phyloP scores from a whole-genome alignment of 805 yeast genomes.

The Debaryomyces hansenii region DNA sequence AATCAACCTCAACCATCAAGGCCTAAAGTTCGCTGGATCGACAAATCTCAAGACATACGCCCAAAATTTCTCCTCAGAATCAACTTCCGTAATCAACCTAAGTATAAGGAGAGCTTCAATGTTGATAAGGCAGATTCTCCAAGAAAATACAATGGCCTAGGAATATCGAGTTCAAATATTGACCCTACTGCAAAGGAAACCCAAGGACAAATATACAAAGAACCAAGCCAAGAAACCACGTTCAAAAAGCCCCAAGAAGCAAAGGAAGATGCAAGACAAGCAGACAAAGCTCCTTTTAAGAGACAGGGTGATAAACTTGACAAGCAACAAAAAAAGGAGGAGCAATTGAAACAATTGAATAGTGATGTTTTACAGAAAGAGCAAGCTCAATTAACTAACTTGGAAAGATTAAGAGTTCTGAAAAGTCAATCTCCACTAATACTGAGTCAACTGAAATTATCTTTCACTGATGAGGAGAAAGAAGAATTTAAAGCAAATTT shows the following conservation, averaged over 20 bases:
- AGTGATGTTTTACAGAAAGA: conserved; percentile 17
- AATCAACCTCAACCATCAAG: not conserved
- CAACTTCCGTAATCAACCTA: conserved; percentile 17
- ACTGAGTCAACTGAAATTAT: not conserved
- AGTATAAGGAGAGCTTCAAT: conserved; percentile 12
- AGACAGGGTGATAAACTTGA: conserved; percentile 5
- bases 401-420: conserved; percentile 1
- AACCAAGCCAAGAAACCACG: not conserved
- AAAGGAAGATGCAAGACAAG: not conserved
- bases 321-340: conserved; percentile 6
- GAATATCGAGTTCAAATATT: conserved; percentile 9
- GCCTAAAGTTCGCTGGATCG: conserved; percentile 25
- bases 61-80: conserved; percentile 27
- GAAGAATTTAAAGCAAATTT: not conserved
- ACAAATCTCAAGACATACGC: conserved; percentile 16
- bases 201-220: not conserved
- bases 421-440: conserved; percentile 1
- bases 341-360: conserved; percentile 18
- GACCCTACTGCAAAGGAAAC: not conserved
- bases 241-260: not conserved
- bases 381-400: conserved; percentile 5
- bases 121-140: not conserved
- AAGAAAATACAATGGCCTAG: conserved; percentile 11
- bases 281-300: conserved; percentile 5
- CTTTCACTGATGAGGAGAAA: not conserved